A percentile compares a stretch with the other conserved stretches of the same genome.
These are phyloP conservation scores for Zelopaecilomyces penicillatus DNA, from an alignment of 2,329 filamentous ascomycete species.

Conservation along the genomic window DNA sequence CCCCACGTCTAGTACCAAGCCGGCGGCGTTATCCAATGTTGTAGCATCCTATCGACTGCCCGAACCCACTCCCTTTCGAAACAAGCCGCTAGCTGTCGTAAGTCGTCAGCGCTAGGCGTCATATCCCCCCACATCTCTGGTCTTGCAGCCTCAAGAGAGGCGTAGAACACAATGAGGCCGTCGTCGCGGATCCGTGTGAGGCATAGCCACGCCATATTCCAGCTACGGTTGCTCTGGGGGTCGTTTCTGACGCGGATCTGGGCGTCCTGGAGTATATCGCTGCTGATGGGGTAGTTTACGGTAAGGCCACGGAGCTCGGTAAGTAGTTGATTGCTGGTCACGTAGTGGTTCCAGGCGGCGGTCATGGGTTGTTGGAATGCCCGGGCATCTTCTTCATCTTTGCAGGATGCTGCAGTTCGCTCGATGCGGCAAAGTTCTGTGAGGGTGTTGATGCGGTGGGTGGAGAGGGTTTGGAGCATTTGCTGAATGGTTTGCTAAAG, in stretches of 20 bases:
- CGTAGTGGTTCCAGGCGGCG: constrained; percentile 62
- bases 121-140: constrained; percentile 63
- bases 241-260: constrained; percentile 55
- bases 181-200: constrained; percentile 57
- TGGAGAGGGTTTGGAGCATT: constrained; percentile 54
- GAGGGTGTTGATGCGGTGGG: constrained; percentile 64
- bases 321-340: constrained; percentile 60
- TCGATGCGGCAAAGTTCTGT: constrained; percentile 66
- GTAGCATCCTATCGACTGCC: constrained; percentile 57
- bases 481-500: constrained; percentile 46
- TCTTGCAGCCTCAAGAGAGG: constrained; percentile 50
- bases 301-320: constrained; percentile 63
- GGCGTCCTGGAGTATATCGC: constrained; percentile 56
- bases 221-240: constrained; percentile 58
- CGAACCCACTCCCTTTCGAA: constrained; percentile 60
- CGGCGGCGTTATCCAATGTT: constrained; percentile 58
- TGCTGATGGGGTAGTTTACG: constrained; percentile 58
- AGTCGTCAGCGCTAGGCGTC: constrained; percentile 45
- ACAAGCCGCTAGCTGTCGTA: constrained; percentile 50
- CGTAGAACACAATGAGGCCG: constrained; percentile 52
- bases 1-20: constrained; percentile 35
- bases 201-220: constrained; percentile 70
- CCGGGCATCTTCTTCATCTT: constrained; percentile 49
- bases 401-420: constrained; percentile 50
- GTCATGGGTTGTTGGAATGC: constrained; percentile 58